These are phyloP conservation scores for Moesziomyces sp. DNA, from an alignment of 1,284 basidiomycete species.

Conservation along the genomic window DNA sequence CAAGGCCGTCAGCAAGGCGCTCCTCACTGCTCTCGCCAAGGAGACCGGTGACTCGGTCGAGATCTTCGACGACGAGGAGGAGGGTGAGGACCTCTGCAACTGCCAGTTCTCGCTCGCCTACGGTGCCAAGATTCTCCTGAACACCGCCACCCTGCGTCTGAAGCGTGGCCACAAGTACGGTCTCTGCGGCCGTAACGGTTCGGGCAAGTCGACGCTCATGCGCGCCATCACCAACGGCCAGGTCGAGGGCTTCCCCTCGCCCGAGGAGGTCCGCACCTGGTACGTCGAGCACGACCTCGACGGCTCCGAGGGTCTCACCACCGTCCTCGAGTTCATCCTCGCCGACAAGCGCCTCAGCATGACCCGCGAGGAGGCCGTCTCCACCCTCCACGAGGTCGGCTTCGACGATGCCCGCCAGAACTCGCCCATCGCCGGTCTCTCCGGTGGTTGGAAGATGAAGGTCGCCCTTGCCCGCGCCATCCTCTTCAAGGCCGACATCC, in stretches of 20 bases:
- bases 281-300: constrained; percentile 69
- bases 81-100: constrained; percentile 68
- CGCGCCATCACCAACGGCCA: constrained; percentile 68
- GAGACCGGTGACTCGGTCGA: constrained; percentile 65
- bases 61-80: constrained; percentile 68
- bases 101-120: constrained; percentile 68
- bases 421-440: constrained; percentile 66
- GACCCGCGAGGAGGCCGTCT: constrained; percentile 55
- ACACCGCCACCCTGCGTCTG: constrained; percentile 67
- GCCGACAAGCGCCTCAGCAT: constrained; percentile 65
- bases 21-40: constrained; percentile 64
- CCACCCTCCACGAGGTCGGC: constrained; percentile 66
- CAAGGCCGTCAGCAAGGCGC: constrained; percentile 48
- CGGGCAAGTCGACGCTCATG: constrained; percentile 68
- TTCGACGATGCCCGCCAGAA: constrained; percentile 66
- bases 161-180: constrained; percentile 68
- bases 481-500: constrained; percentile 68
- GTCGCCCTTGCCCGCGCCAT: constrained; percentile 67
- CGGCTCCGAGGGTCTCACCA: constrained; percentile 67
- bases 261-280: constrained; percentile 67
- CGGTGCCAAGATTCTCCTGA: constrained; percentile 68
- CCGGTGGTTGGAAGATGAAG: constrained; percentile 69
- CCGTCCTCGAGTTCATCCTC: constrained; percentile 66
- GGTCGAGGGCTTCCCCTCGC: constrained; percentile 68
- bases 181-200: constrained; percentile 68